Evolutionary conservation across 441 rosid species (phyloP).

Genomic region (Omphalea diandra): DNA sequence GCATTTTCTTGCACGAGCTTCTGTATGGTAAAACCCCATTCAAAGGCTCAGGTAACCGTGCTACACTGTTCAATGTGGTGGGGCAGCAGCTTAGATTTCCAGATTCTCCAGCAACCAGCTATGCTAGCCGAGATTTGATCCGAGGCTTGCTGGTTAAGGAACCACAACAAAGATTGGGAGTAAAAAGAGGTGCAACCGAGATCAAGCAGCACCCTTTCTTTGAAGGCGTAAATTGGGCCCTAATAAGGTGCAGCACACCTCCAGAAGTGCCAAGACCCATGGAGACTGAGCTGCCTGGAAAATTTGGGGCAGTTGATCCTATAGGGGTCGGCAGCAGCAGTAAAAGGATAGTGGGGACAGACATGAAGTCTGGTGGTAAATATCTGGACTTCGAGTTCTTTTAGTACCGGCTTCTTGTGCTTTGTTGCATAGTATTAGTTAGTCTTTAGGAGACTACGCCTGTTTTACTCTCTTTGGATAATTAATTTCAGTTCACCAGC

Average conservation of each 20-base stretch:
- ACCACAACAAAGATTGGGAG: slow-evolving; percentile 86
- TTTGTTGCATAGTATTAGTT: slow-evolving; percentile 30
- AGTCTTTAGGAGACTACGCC: slow-evolving; percentile 25
- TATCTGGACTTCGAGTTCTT: slow-evolving; percentile 98
- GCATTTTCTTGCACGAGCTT: slow-evolving; percentile 85
- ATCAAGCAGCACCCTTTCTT: slow-evolving; percentile 97
- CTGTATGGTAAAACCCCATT: slow-evolving; percentile 87
- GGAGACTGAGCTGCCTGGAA: slow-evolving; percentile 69
- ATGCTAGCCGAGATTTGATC: slow-evolving; percentile 79
- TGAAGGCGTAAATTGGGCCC: slow-evolving; percentile 97
- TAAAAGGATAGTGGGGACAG: slow-evolving; percentile 60
- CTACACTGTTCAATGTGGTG: slow-evolving; percentile 90
- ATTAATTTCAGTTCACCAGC: slow-evolving; percentile 22
- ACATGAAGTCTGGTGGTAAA: slow-evolving; percentile 76
- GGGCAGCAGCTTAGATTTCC: slow-evolving; percentile 92
- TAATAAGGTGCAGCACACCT: slow-evolving; percentile 93
- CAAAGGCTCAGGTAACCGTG: slow-evolving; percentile 95
- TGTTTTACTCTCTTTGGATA: slow-evolving; percentile 21
- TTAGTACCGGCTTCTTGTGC: slow-evolving; percentile 36
- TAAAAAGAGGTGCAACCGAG: slow-evolving; percentile 97
- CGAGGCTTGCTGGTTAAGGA: slow-evolving; percentile 88
- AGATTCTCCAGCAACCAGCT: slow-evolving; percentile 81
- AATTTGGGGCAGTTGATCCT: slow-evolving; percentile 59
- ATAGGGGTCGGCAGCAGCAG: slow-evolving; percentile 74
- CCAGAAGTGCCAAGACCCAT: slow-evolving; percentile 90